phyloP scores from a whole-genome alignment of 768 basidiomycete genomes.

The Tricholoma saponaceum region DNA sequence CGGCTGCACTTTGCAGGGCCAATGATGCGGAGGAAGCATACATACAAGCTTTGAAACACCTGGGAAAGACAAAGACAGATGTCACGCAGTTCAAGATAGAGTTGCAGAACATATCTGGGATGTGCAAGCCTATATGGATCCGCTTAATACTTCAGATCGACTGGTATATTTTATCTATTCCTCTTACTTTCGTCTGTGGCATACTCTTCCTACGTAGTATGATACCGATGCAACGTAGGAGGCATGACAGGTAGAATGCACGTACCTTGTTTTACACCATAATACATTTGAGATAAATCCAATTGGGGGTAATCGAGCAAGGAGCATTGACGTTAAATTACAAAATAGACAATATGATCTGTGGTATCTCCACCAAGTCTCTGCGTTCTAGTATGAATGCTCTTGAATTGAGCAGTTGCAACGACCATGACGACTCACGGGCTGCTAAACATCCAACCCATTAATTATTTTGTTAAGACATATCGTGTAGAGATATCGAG shows the following conservation, averaged over 20 bases:
- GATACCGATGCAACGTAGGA: not conserved
- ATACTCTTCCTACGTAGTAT: not conserved
- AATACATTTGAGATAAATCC: too few species aligned
- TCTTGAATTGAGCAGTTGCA: too few species aligned
- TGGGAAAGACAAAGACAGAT: not conserved
- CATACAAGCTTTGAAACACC: not conserved
- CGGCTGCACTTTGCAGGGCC: not conserved
- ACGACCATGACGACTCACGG: too few species aligned
- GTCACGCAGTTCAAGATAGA: not conserved
- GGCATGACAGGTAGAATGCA: not conserved
- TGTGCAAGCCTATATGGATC: not conserved
- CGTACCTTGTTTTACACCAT: too few species aligned
- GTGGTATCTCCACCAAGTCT: too few species aligned
- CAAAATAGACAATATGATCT: too few species aligned
- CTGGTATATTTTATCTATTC: not conserved
- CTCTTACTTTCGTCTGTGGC: not conserved
- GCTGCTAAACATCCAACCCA: too few species aligned
- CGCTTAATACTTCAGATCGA: not conserved
- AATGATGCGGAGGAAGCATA: not conserved
- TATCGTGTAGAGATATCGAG: too few species aligned
- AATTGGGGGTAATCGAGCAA: too few species aligned
- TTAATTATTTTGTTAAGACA: too few species aligned
- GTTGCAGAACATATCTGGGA: not conserved
- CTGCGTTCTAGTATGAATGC: too few species aligned
- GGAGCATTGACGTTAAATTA: too few species aligned